Evolutionary conservation across 495 filamentous ascomycete genomes (phyloP), one percentile per base, ranked within the genome.

Genomic region (Choiromyces venosus): DNA sequence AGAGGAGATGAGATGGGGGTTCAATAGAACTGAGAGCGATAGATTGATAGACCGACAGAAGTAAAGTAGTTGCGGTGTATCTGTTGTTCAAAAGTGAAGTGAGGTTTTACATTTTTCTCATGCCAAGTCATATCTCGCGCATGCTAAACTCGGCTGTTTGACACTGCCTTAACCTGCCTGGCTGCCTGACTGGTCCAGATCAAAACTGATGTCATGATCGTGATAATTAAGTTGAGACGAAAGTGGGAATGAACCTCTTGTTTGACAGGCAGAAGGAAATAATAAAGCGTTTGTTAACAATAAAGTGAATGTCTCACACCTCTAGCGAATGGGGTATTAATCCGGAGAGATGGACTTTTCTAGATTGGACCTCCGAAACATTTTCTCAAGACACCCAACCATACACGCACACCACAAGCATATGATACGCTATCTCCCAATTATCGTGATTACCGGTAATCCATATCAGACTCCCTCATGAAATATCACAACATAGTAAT

Each of bases 201-300:
- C 52, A 29, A 14, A 61, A 61, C 52, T 61, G 52, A 61, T 61
- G 52, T 61, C 52, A 61, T 61, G 52, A 61, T 61, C n/a, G 52
- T 16, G 52, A 61, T 29, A 61, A 61, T 61, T 29, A 61, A 61
- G n/a, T 61, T 61, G 52, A 29, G 52, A 61, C 52, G 52, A 61
- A 61, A 9, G 25, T 29, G n/a, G 52, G 25, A 61, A 25, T 4
- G n/a, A 12, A 29, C 52, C n/a, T 61, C n/a, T 14, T 14, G 46
- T 61, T 61, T 61, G 52, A 61, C 52, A 16, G 25, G n/a, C 10
- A 61, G 52, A 61, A 61, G 25, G n/a, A 61, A 29, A 25, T 5
- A 29, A 29, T 61, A 61, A 16, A 16, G 52, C 9, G 0, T 61
- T 61, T 25, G 52, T 25, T 29, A 61, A 16, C n/a, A 61, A 16